Conservation (phyloP, 2,329 filamentous ascomycete genomes). For the Colletotrichum tofieldiae region DNA sequence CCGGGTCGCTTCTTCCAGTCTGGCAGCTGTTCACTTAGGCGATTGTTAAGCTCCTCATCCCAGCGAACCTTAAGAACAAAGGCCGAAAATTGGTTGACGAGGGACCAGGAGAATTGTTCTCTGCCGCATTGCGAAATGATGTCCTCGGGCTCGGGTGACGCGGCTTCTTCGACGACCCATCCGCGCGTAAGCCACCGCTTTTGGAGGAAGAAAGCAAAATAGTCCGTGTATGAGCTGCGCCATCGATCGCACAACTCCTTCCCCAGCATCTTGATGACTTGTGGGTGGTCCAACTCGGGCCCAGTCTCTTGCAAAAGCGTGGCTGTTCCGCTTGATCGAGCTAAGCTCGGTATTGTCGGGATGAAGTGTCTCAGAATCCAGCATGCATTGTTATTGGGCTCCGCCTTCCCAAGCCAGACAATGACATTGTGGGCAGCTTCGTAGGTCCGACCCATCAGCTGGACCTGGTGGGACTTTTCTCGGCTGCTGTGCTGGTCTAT, state of each 20-base stretch:
- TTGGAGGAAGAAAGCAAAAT: constrained; percentile 41
- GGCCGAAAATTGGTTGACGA: constrained; percentile 2
- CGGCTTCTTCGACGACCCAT: constrained; percentile 46
- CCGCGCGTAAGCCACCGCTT: constrained; percentile 45
- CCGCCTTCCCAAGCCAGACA: constrained; percentile 21
- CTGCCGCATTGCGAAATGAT: constrained; percentile 21
- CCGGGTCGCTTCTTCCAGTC: constrained; percentile 1
- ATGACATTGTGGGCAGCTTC: constrained; percentile 23
- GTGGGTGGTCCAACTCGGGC: constrained; percentile 15
- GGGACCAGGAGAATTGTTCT: constrained; percentile 18
- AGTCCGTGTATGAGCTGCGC: constrained; percentile 1
- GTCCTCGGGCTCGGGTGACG: constrained; percentile 32
- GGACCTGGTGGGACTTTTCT: constrained; percentile 43
- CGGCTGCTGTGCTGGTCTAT: constrained; percentile 42
- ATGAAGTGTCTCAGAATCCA: constrained; percentile 39
- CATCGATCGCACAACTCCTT: constrained; percentile 9
- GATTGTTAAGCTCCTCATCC: background rate
- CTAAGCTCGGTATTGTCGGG: constrained; percentile 23
- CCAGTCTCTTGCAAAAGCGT: constrained; percentile 20
- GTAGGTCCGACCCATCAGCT: constrained; percentile 46
- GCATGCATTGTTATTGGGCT: constrained; percentile 33
- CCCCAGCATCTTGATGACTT: background rate
- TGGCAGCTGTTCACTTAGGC: background rate
- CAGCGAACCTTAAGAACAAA: constrained; percentile 4
- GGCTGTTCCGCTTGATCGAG: background rate